These are phyloP conservation scores for Suillus lakei DNA, from an alignment of 768 basidiomycete species.

Conservation along the genomic window DNA sequence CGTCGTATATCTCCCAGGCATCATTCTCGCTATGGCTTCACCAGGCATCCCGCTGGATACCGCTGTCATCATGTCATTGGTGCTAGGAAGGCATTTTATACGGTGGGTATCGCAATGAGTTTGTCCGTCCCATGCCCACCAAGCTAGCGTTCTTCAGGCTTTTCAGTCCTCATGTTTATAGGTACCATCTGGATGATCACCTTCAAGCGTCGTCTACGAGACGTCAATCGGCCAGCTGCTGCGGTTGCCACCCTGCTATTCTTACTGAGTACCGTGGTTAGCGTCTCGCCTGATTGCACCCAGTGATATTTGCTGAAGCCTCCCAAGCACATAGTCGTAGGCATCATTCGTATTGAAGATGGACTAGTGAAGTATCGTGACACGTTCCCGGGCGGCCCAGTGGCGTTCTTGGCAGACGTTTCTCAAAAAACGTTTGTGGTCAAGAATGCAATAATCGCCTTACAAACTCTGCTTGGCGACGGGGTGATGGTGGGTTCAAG, in stretches of 20 bases:
- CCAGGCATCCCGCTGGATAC: background rate
- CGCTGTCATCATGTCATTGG: background rate
- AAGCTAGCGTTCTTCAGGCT: background rate
- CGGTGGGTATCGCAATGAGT: background rate
- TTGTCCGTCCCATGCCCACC: background rate
- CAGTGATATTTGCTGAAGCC: no score
- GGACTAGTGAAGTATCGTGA: conserved; percentile 25
- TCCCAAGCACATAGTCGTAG: conserved; percentile 16
- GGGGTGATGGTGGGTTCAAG: conserved; percentile 5
- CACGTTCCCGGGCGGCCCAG: conserved; percentile 24
- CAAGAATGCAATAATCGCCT: conserved; percentile 23
- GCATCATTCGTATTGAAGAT: conserved; percentile 17
- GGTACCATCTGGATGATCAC: background rate
- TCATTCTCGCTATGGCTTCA: background rate
- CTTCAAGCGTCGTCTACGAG: background rate
- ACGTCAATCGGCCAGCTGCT: background rate
- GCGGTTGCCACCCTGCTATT: background rate
- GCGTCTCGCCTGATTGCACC: background rate
- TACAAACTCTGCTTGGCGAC: conserved; percentile 15
- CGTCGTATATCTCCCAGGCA: background rate
- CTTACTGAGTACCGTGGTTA: background rate
- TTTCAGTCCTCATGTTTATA: background rate
- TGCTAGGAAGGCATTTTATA: background rate
- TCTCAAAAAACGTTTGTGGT: conserved; percentile 27
- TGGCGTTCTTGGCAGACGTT: conserved; percentile 24